Evolutionary conservation across 495 filamentous ascomycete species (phyloP).

Genomic region (Penicillium pancosmium): DNA sequence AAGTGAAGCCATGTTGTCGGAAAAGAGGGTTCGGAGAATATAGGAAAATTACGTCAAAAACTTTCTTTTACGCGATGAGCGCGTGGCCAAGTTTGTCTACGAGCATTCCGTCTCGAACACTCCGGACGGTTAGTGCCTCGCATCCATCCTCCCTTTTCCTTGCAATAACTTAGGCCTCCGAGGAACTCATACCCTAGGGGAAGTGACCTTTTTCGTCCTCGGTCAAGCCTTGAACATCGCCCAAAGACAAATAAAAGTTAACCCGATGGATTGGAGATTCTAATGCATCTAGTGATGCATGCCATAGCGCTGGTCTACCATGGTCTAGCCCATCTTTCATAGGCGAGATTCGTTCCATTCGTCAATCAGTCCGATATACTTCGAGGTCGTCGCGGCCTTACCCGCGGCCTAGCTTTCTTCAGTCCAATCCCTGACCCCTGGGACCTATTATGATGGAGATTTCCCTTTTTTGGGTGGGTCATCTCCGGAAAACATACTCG

Average conservation of each 20-base stretch:
- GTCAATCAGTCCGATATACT: conserved; percentile 8
- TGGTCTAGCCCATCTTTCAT: conserved; percentile 6
- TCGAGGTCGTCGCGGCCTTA: conserved; percentile 14
- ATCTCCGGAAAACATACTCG: conserved; percentile 13
- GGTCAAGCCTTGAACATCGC: neutral
- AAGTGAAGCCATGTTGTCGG: neutral
- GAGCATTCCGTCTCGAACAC: too few species aligned
- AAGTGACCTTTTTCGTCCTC: neutral
- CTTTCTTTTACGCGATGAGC: neutral
- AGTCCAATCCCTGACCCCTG: conserved; percentile 1
- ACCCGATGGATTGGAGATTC: neutral
- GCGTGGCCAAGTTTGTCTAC: neutral
- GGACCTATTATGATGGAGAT: neutral
- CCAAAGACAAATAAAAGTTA: neutral
- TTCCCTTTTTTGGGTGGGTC: conserved; percentile 8
- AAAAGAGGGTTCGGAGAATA: conserved; percentile 5
- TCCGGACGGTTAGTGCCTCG: neutral
- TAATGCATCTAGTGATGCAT: conserved; percentile 1
- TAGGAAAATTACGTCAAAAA: conserved; percentile 14
- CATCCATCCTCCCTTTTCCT: neutral
- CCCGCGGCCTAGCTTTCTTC: conserved; percentile 12
- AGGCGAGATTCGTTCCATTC: conserved; percentile 1
- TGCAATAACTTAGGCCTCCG: neutral
- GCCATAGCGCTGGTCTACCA: conserved; percentile 2
- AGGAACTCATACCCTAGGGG: neutral